Base-by-base conservation (phyloP, 352 stramenopile species). In the Phytophthora sp. region DNA sequence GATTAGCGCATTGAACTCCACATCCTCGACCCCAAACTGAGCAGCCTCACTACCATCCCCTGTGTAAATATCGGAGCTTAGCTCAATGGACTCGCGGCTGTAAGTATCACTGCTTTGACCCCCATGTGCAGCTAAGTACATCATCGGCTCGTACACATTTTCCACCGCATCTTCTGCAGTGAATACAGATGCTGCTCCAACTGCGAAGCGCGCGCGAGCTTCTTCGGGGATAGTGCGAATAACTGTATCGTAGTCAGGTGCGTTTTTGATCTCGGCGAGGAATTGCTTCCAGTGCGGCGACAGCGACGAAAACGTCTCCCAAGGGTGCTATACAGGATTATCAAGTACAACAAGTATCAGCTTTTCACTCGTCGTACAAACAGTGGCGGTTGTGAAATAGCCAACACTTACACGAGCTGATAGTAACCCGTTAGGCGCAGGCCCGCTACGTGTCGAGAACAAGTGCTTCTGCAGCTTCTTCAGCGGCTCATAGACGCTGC, bases 1-100 rank as follows among this genome's bases (percentile, higher is more conserved):
- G n/a, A 83, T 74, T 18, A 95, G 58, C 5, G 87, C 54, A 58
- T 95, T 95, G 62, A 93, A 95, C 58, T 95, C 87, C 37, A 90
- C 73, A 54, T 95, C 87, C 27, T 85, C 58, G 4, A 91, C 82
- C n/a, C 63, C 56, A 31, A 94, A 84, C 59, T 4, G 57, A 54
- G 20, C 43, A 41, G 53, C 26, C 20, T 72, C 51, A 37, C 12
- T 31, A 20, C 24, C 38, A 44, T 27, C 21, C 17, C 23, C 39
- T 43, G 23, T 20, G 39, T 56, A 46, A 15, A 34, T 15, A 10
- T 35, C 49, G 32, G 52, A 66, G 17, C 48, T 28, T 13, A 66
- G 27, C 34, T 21, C 8, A 15, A 15, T 44, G 20, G 27, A 46
- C 26, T 49, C 52, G 15, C 27, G 54, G 30, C 13, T 49, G 38